phyloP scores from a whole-genome alignment of 2,329 filamentous ascomycete species.

The Aspergillus texensis region DNA sequence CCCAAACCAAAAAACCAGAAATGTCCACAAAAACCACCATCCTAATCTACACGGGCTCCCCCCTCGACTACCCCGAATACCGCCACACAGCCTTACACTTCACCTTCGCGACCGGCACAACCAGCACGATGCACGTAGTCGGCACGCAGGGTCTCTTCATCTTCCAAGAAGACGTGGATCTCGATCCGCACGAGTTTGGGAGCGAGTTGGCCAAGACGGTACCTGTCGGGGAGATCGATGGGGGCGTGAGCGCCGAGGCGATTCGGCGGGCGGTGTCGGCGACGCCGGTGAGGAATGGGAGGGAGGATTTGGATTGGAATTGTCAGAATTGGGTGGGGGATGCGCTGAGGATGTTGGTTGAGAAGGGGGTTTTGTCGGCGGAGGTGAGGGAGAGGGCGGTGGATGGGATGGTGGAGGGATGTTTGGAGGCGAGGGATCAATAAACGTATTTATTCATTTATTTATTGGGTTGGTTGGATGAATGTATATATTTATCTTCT shows the following conservation, averaged over 20 bases:
- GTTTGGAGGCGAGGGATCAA: conserved; percentile 30
- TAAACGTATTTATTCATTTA: background rate
- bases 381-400: conserved; percentile 25
- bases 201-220: conserved; percentile 19
- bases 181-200: conserved; percentile 13
- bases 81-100: conserved; percentile 34
- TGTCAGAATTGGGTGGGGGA: conserved; percentile 38
- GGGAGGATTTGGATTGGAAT: conserved; percentile 32
- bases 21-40: conserved; percentile 23
- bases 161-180: conserved; percentile 20
- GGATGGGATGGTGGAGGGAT: conserved; percentile 30
- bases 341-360: conserved; percentile 27
- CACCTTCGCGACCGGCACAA: conserved; percentile 17
- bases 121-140: conserved; percentile 28
- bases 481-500: background rate
- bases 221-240: conserved; percentile 19
- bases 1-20: no score
- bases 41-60: conserved; percentile 31
- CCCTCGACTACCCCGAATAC: conserved; percentile 33
- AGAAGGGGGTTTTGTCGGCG: conserved; percentile 22
- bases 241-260: conserved; percentile 13
- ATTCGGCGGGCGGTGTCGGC: conserved; percentile 23
- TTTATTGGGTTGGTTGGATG: background rate
- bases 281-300: conserved; percentile 28
- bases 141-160: conserved; percentile 32